A percentile compares a stretch with the other conserved stretches of the same genome.
These are phyloP conservation scores for Penicillium polonicum DNA, from an alignment of 2,329 filamentous ascomycete species.

Conservation along the genomic window DNA sequence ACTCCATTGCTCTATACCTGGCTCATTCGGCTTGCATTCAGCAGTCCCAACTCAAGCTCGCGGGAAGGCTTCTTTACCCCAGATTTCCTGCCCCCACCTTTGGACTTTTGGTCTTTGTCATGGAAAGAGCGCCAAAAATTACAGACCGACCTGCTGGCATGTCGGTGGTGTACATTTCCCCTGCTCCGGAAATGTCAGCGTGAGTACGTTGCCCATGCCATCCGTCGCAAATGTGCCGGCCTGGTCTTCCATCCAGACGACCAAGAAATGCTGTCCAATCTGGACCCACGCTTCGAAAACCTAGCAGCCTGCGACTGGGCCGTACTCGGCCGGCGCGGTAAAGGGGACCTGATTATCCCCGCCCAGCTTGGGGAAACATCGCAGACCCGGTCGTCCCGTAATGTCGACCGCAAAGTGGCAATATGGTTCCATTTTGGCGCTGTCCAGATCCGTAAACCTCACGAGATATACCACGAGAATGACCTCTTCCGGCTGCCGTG, in stretches of 20 bases:
- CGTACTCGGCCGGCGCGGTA: constrained; percentile 26
- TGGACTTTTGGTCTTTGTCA: constrained; percentile 36
- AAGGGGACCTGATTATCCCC: constrained; percentile 33
- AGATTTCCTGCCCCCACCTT: constrained; percentile 40
- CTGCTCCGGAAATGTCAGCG: constrained; percentile 42
- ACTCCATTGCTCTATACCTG: constrained; percentile 43
- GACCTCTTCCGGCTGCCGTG: constrained; percentile 39
- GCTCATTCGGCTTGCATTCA: constrained; percentile 46
- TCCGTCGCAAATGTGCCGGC: constrained; percentile 30
- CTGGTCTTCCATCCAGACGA: constrained; percentile 32
- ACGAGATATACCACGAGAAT: constrained; percentile 29
- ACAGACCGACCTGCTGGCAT: constrained; percentile 39
- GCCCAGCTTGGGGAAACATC: constrained; percentile 14
- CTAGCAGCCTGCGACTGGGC: constrained; percentile 25
- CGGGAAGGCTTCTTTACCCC: constrained; percentile 35
- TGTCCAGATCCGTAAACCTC: constrained; percentile 33
- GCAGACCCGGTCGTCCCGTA: background rate
- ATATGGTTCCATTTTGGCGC: constrained; percentile 42
- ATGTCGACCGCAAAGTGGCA: constrained; percentile 29
- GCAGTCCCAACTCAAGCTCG: constrained; percentile 36
- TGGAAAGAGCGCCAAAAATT: constrained; percentile 31
- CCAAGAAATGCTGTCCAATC: constrained; percentile 19
- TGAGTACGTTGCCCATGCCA: constrained; percentile 38
- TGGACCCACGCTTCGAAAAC: constrained; percentile 27
- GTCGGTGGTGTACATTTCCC: constrained; percentile 43